Percentiles rank a stretch among this genome's conserved stretches.
Conservation (phyloP, 2,329 filamentous ascomycete species). For the Plectosphaerella sp. region DNA sequence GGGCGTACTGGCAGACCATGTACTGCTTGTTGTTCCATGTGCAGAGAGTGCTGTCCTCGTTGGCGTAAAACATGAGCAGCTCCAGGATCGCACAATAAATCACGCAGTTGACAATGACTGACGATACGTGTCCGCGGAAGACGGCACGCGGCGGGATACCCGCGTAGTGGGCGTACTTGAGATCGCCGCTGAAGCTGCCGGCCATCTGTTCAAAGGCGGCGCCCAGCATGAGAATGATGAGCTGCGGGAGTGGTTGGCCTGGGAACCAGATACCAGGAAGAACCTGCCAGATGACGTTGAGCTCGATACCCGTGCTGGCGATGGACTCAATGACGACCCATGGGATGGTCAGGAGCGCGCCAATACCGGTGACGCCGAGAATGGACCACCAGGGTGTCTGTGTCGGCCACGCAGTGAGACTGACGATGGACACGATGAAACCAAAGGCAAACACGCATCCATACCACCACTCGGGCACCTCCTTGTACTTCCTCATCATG, state of each 20-base stretch:
- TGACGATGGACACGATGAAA: conserved; percentile 26
- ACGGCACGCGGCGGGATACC: conserved; percentile 27
- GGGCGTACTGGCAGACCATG: conserved; percentile 24
- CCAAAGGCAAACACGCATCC: conserved; percentile 29
- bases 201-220: conserved; percentile 23
- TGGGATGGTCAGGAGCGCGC: conserved; percentile 36
- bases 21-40: conserved; percentile 20
- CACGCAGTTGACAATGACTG: conserved; percentile 32
- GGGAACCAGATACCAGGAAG: conserved; percentile 25
- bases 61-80: conserved; percentile 25
- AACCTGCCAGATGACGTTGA: conserved; percentile 48
- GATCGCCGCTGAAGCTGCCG: conserved; percentile 25
- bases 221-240: conserved; percentile 19
- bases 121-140: conserved; percentile 35
- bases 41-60: conserved; percentile 26
- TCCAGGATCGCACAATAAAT: conserved; percentile 36
- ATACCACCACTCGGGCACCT: conserved; percentile 48
- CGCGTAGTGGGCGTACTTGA: conserved; percentile 29
- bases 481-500: conserved; percentile 37
- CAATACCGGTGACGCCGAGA: conserved; percentile 26
- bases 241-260: conserved; percentile 16
- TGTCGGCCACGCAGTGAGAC: conserved; percentile 20
- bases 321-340: conserved; percentile 41
- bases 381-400: conserved; percentile 24
- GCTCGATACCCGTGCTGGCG: conserved; percentile 40